These are phyloP conservation scores for Centella asiatica DNA, from an alignment of 129 eudicot genomes.

Conservation along the genomic window DNA sequence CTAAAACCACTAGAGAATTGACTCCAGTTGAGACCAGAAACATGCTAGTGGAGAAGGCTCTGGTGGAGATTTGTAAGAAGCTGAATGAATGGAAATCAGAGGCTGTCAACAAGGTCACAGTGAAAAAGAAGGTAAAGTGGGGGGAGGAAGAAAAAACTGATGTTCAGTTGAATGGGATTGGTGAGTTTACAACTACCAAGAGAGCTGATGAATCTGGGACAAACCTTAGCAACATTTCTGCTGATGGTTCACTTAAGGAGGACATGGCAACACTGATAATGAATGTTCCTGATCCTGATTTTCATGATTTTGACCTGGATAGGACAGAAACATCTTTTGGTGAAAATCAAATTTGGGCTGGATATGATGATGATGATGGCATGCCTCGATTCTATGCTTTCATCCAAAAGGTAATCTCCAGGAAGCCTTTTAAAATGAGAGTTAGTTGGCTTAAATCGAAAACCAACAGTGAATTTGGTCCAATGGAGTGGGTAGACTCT, in stretches of 20 bases:
- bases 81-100: constrained; percentile 37
- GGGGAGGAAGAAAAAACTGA: constrained; percentile 16
- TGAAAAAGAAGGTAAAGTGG: constrained; percentile 21
- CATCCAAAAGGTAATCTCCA: constrained; percentile 55
- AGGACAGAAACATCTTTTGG: constrained; percentile 56
- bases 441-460: constrained; percentile 79
- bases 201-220: constrained; percentile 10
- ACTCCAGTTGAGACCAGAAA: constrained; percentile 39
- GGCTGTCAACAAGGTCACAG: constrained; percentile 17
- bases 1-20: constrained; percentile 48
- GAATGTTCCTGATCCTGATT: constrained; percentile 94
- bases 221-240: constrained; percentile 3
- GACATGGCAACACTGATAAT: constrained; percentile 29
- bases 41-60: constrained; percentile 60
- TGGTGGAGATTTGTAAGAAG: constrained; percentile 32
- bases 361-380: constrained; percentile 84
- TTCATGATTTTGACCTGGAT: constrained; percentile 75
- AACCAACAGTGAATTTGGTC: constrained; percentile 55
- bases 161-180: constrained; percentile 15
- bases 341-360: constrained; percentile 84
- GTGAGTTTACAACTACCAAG: constrained; percentile 10
- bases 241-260: constrained; percentile 11
- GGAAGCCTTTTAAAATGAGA: constrained; percentile 63
- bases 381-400: constrained; percentile 93
- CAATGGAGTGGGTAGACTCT: constrained; percentile 48